Evolutionary conservation across 768 basidiomycete species (phyloP).

Genomic region (Suillus ampliporus): DNA sequence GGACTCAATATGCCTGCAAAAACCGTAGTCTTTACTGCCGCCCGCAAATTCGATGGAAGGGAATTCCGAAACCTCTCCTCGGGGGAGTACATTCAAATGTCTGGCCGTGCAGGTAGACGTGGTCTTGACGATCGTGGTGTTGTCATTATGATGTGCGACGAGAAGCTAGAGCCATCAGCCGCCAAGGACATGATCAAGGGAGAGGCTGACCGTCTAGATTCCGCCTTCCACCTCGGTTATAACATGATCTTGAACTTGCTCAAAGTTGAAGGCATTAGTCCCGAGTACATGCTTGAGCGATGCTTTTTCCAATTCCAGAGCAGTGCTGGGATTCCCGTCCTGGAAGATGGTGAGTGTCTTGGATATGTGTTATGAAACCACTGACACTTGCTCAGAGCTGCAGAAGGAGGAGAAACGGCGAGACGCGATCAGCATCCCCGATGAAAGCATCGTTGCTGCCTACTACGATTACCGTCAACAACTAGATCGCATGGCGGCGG

Average conservation of each 20-base stretch:
- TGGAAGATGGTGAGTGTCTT: slow-evolving; percentile 74
- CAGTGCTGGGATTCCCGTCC: slow-evolving; percentile 82
- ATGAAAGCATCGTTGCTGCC: slow-evolving; percentile 83
- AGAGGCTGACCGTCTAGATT: slow-evolving; percentile 94
- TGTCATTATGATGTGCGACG: slow-evolving; percentile 99
- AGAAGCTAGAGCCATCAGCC: slow-evolving; percentile 90
- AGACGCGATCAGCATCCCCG: slow-evolving; percentile 71
- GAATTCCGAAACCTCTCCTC: slow-evolving; percentile 93
- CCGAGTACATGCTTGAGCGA: slow-evolving; percentile 96
- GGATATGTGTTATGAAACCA: no score
- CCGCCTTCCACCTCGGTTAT: slow-evolving; percentile 98
- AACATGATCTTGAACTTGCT: slow-evolving; percentile 99
- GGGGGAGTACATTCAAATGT: slow-evolving; percentile 99
- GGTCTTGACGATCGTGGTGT: slow-evolving; percentile 98
- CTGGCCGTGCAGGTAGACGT: slow-evolving; percentile 95
- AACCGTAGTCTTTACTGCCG: slow-evolving; percentile 96
- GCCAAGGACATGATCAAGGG: slow-evolving; percentile 99
- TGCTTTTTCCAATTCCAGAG: slow-evolving; percentile 99
- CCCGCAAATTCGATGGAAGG: slow-evolving; percentile 94
- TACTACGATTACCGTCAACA: slow-evolving; percentile 96
- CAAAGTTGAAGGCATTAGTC: slow-evolving; percentile 98
- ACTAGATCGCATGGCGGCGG: slow-evolving; percentile 84
- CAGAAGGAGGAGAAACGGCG: slow-evolving; percentile 70
- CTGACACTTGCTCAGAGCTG: slow-evolving; percentile 60
- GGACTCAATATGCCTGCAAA: slow-evolving; percentile 99